Percentiles rank a stretch among this genome's conserved stretches.
Conservation (phyloP, 106 monocot genomes). For the Dioscorea alata region DNA sequence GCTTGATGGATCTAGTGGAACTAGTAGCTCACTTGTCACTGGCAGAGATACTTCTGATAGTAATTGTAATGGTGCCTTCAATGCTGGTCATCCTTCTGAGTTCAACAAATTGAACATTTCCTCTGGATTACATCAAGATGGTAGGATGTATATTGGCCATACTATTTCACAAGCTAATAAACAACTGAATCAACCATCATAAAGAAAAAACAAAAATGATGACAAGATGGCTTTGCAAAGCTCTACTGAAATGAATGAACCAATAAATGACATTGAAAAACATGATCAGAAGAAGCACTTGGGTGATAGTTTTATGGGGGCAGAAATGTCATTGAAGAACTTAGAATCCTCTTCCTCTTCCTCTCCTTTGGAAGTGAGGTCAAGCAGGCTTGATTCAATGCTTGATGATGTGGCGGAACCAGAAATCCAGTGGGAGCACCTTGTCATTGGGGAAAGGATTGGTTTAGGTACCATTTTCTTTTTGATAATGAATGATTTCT, state of each 20-base stretch:
- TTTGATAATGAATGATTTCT: slow-evolving; percentile 5
- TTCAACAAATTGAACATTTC: slow-evolving; percentile 18
- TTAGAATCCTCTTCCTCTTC: slow-evolving; percentile 24
- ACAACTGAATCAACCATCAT: slow-evolving; percentile 16
- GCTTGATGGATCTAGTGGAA: slow-evolving; percentile 19
- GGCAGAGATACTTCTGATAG: slow-evolving; percentile 17
- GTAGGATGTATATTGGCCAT: slow-evolving; percentile 5
- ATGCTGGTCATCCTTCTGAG: slow-evolving; percentile 4
- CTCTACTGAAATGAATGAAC: slow-evolving; percentile 16
- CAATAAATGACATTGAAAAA: slow-evolving; percentile 21
- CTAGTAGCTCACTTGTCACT: slow-evolving; percentile 8
- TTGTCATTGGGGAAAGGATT: slow-evolving; percentile 97
- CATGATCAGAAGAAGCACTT: slow-evolving; percentile 28
- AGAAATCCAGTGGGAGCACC: slow-evolving; percentile 95
- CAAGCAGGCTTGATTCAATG: slow-evolving; percentile 68
- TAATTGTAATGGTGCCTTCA: slow-evolving; percentile 8
- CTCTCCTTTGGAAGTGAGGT: slow-evolving; percentile 23
- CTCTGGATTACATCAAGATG: slow-evolving; percentile 13
- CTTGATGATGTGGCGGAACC: slow-evolving; percentile 88
- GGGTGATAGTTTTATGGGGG: slow-evolving; percentile 40
- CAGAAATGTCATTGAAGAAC: slow-evolving; percentile 21
- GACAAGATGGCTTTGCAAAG: slow-evolving; percentile 8
- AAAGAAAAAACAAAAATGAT: slow-evolving; percentile 5
- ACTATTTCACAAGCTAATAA: slow-evolving; percentile 18
- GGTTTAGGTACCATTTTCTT: slow-evolving; percentile 72